These are phyloP conservation scores for Hyaloperonospora arabidopsidis DNA, from an alignment of 352 stramenopile species.

Conservation along the genomic window DNA sequence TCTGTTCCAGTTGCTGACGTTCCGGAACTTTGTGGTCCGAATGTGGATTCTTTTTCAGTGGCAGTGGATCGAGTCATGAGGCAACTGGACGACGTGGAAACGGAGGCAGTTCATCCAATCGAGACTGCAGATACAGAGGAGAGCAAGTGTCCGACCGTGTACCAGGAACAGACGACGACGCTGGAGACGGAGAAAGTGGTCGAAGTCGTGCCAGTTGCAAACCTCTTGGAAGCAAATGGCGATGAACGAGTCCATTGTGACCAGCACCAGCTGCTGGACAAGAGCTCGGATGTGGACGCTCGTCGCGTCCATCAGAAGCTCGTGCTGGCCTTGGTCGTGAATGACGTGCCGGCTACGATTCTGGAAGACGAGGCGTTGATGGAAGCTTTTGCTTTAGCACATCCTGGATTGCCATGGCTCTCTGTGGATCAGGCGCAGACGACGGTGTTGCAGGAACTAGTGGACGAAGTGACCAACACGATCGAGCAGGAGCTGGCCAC, in stretches of 20 bases:
- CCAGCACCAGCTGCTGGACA: background rate
- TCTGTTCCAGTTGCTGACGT: no score
- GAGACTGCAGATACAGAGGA: no score
- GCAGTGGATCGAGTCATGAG: no score
- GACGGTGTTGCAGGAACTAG: slow-evolving; percentile 22
- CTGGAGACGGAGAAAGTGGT: background rate
- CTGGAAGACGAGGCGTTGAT: slow-evolving; percentile 34
- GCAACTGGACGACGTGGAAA: no score
- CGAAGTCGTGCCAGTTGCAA: background rate
- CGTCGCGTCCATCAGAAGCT: slow-evolving; percentile 30
- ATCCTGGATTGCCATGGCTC: slow-evolving; percentile 20
- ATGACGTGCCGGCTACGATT: slow-evolving; percentile 28
- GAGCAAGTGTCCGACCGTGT: no score
- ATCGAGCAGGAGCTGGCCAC: slow-evolving; percentile 12
- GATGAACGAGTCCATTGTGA: no score
- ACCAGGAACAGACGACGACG: no score
- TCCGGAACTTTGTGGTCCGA: no score
- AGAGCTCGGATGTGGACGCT: background rate
- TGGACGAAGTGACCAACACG: slow-evolving; percentile 3
- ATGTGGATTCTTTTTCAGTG: no score
- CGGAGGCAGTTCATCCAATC: no score
- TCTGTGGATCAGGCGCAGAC: slow-evolving; percentile 12
- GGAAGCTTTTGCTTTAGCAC: slow-evolving; percentile 27
- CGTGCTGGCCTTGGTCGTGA: slow-evolving; percentile 36
- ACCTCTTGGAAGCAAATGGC: background rate